These are phyloP conservation scores for Trichodelitschia bisporula DNA, from an alignment of 495 filamentous ascomycete genomes.

Conservation along the genomic window DNA sequence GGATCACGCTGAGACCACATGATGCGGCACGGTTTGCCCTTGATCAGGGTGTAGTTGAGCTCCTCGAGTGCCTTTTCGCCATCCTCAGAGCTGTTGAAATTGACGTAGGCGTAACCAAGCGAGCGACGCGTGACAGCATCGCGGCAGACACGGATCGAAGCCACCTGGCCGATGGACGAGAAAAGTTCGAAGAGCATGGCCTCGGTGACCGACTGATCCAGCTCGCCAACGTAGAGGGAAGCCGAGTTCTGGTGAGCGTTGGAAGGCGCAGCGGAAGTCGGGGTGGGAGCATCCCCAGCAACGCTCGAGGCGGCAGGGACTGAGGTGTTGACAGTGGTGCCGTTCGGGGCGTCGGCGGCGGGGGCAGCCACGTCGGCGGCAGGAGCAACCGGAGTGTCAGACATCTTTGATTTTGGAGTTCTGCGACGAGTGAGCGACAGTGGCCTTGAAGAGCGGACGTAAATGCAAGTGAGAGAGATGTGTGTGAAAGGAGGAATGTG, in stretches of 20 bases:
- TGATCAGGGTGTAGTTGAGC: slow-evolving; percentile 98
- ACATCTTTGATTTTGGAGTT: slow-evolving; percentile 23
- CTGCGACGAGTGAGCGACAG: neutral
- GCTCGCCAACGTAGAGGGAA: slow-evolving; percentile 96
- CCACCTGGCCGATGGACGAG: slow-evolving; percentile 96
- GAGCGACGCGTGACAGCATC: slow-evolving; percentile 97
- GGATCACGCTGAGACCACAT: slow-evolving; percentile 99
- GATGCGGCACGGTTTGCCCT: slow-evolving; percentile 96
- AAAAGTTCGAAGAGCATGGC: slow-evolving; percentile 99
- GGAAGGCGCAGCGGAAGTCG: slow-evolving; percentile 43
- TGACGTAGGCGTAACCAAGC: slow-evolving; percentile 97
- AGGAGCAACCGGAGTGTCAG: slow-evolving; percentile 37
- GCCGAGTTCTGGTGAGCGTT: slow-evolving; percentile 73
- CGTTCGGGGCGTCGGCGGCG: slow-evolving; percentile 35
- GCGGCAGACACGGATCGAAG: slow-evolving; percentile 98
- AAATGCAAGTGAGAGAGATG: neutral
- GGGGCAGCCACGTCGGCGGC: slow-evolving; percentile 31
- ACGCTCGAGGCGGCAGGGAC: slow-evolving; percentile 26
- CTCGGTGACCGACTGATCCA: slow-evolving; percentile 92
- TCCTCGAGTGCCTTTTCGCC: slow-evolving; percentile 97
- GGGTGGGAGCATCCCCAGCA: slow-evolving; percentile 37
- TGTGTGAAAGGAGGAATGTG: neutral
- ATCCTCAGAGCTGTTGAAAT: slow-evolving; percentile 94
- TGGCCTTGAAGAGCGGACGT: neutral
- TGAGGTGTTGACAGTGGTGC: slow-evolving; percentile 40